A percentile compares a stretch with the other conserved stretches of the same genome.
These are phyloP conservation scores for Thalassiosira hispida DNA, from an alignment of 352 stramenopile genomes.

Conservation along the genomic window DNA sequence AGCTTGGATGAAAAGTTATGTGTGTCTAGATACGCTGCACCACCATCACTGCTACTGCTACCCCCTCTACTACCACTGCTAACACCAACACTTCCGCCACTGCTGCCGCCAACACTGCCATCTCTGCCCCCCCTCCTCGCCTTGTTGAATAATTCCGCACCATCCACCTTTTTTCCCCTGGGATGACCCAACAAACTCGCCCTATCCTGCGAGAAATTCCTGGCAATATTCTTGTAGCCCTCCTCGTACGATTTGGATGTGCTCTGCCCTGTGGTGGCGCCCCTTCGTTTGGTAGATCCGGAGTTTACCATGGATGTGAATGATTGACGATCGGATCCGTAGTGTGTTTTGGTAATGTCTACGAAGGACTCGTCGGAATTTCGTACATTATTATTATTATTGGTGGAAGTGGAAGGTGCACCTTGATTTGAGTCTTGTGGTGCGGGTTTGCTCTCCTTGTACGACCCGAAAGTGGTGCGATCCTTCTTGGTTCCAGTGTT, in stretches of 20 bases:
- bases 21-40: constrained; percentile 21
- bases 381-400: too few species aligned
- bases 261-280: constrained; percentile 6
- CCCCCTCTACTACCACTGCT: neutral
- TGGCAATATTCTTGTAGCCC: constrained; percentile 8
- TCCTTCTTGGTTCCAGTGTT: constrained; percentile 29
- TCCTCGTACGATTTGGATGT: neutral
- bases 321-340: neutral
- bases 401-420: too few species aligned
- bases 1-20: constrained; percentile 30
- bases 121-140: too few species aligned
- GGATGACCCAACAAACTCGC: constrained; percentile 15
- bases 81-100: neutral
- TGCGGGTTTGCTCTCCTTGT: constrained; percentile 6
- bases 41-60: neutral
- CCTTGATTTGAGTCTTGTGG: too few species aligned
- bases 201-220: constrained; percentile 21
- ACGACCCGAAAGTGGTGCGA: constrained; percentile 24
- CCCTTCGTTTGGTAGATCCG: neutral
- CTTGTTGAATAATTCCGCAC: neutral
- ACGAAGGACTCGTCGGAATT: neutral
- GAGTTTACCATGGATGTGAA: constrained; percentile 10
- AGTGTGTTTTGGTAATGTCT: constrained; percentile 25
- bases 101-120: neutral
- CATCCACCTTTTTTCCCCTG: neutral